Base-by-base conservation (phyloP, 768 basidiomycete genomes). In the Kwoniella sp. region DNA sequence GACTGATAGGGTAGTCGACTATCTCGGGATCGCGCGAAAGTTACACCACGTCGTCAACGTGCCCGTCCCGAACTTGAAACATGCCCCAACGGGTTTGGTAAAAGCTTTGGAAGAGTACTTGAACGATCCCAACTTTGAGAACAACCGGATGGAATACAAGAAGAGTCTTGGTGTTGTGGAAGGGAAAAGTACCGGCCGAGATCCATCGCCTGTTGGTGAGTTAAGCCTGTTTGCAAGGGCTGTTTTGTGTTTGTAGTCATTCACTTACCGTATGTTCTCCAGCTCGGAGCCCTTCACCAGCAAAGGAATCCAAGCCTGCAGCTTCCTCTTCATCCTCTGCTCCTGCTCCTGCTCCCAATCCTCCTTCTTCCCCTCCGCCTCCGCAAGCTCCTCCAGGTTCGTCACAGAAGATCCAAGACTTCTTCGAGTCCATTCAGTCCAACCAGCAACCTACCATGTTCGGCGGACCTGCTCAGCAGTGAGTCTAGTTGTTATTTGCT, bases 81-180 rank as follows among this genome's bases (percentile, higher is more conserved):
- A 96, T 82, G 84, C 96, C 0, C 96, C 96, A 4, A 90, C 96
- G 12, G 93, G 92, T 0, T 84, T 99, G n/a, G 95, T 91, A 5
- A 88, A 89, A 37, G 88, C 96, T 22, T 85, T 99, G 30, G 90
- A 98, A 78, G 95, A 98, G 75, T 99, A 98, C 78, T 85, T 99
- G 56, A 88, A 92, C 62, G 96, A 99, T 81, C 91, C 94, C 25
- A 93, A 93, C 75, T 99, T 99, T 72, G 96, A 98, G 80, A 88
- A 91, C 81, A 98, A 97, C 80, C 83, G 95, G 67, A 83, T 89
- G 9, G 96, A 98, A 75, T 97, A 99, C 82, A 93, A 86, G 81
- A 84, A 88, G 25, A 92, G 88, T 79, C 91, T 91, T 80, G 85
- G 84, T 4, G 84, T 86, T 2, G 85, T 86, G 2, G 90, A 90